Evolutionary conservation across 2,329 filamentous ascomycete genomes (phyloP).

Genomic region (Colletotrichum sublineola): DNA sequence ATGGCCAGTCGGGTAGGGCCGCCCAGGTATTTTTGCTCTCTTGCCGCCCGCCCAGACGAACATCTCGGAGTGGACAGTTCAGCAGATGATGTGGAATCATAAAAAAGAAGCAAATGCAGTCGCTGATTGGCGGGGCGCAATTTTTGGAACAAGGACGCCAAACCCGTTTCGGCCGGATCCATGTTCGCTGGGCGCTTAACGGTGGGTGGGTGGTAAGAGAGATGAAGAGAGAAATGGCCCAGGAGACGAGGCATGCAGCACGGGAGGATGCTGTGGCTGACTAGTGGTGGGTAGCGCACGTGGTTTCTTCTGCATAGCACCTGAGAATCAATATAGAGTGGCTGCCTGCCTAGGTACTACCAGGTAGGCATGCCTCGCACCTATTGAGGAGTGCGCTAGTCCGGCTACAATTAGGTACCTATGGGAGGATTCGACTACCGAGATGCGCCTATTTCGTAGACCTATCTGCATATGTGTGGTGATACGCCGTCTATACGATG

Average conservation of each 20-base stretch:
- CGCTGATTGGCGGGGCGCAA: conserved; percentile 34
- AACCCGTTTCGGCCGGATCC: conserved; percentile 31
- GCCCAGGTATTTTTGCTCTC: conserved; percentile 10
- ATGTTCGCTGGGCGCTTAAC: conserved; percentile 41
- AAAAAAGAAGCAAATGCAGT: background rate
- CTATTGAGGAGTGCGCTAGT: background rate
- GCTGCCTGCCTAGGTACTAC: background rate
- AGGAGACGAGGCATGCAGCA: too few species aligned
- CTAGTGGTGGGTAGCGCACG: background rate
- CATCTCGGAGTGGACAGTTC: conserved; percentile 34
- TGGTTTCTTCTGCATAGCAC: background rate
- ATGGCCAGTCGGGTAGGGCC: background rate
- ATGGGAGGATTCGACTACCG: background rate
- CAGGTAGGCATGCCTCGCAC: background rate
- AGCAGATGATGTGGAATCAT: conserved; percentile 27
- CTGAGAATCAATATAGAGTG: background rate
- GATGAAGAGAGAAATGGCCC: conserved; percentile 6
- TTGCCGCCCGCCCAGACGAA: conserved; percentile 31
- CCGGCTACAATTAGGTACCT: background rate
- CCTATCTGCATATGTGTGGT: conserved; percentile 3
- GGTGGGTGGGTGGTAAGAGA: conserved; percentile 3
- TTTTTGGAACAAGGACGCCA: conserved; percentile 39
- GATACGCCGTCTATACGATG: conserved; percentile 3
- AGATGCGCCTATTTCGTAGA: background rate
- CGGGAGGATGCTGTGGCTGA: conserved; percentile 5